Base-by-base conservation (phyloP, 2,329 filamentous ascomycete species). In the Calonectria henricotiae region DNA sequence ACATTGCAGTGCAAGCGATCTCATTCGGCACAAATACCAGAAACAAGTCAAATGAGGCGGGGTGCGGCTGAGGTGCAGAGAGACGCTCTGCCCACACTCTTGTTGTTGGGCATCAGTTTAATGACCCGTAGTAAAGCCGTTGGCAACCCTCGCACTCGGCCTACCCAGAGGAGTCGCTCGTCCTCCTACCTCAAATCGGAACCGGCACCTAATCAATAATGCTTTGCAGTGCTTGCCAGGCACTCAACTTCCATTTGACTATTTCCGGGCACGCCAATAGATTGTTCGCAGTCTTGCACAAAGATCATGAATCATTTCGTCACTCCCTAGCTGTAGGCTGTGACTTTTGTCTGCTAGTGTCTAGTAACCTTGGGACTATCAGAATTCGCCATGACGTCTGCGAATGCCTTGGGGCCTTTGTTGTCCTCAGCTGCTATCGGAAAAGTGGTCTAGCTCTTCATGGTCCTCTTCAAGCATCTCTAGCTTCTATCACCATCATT, bases 261-360 rank as follows among this genome's bases (percentile, higher is more conserved):
- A 11, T 51, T 15, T 49, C 60, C 1, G 1, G 8, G 15, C 32
- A 51, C n/a, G 13, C 27, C 2, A 20, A 43, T 8, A 68, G 23
- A 5, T 23, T 58, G 4, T 63, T 64, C 25, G 5, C 61, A 9
- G 30, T 64, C 23, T 30, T 68, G 3, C 66, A 68, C n/a, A 25
- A n/a, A 32, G 37, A 12, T 30, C 17, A 25, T 1, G 49, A 47
- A 12, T 64, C 66, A 1, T 68, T 68, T 32, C 2, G 13, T 1
- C 23, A 44, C 6, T 47, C 60, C 13, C 30, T 60, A 2, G 43
- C 9, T 13, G 23, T 4, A 8, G 43, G 66, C 13, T 68, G 66
- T n/a, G 23, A 25, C 8, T 37, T 68, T 35, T 68, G 66, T 13
- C 37, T 43, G 13, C 49, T 68, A 3, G 15, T 64, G 12, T 63